Conservation (phyloP, 2,329 filamentous ascomycete genomes). For the Fusarium sp. region DNA sequence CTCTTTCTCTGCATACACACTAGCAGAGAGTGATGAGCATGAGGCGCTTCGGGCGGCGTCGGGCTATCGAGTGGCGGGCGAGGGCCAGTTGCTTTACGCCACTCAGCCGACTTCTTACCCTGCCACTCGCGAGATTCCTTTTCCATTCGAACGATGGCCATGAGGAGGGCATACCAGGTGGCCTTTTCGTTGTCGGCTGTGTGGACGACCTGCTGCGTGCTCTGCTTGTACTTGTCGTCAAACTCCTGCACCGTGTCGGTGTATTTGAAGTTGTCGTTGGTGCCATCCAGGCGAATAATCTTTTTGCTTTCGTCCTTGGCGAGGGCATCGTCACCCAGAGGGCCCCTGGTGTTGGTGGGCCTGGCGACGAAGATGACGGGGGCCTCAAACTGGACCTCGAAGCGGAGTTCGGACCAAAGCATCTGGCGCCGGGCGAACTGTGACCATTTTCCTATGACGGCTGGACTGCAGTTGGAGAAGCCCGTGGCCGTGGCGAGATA, state of each 20-base stretch:
- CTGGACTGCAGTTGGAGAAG: constrained; percentile 57
- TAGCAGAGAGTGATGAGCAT: constrained; percentile 31
- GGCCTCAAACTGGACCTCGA: constrained; percentile 59
- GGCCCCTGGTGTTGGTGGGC: constrained; percentile 54
- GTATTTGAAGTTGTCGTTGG: constrained; percentile 28
- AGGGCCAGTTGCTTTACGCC: constrained; percentile 29
- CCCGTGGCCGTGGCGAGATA: constrained; percentile 60
- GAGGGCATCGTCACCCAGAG: constrained; percentile 34
- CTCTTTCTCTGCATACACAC: constrained; percentile 45
- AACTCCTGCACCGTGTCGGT: constrained; percentile 38
- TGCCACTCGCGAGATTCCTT: constrained; percentile 44
- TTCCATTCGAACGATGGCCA: constrained; percentile 42
- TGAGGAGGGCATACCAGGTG: constrained; percentile 40
- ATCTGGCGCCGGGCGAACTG: constrained; percentile 53
- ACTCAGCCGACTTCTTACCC: constrained; percentile 29
- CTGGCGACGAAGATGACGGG: constrained; percentile 61
- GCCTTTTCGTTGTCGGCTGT: constrained; percentile 44
- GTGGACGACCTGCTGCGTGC: constrained; percentile 38
- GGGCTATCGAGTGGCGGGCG: constrained; percentile 6
- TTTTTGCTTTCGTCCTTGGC: constrained; percentile 32
- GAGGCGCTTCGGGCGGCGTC: neutral
- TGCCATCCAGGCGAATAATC: constrained; percentile 37
- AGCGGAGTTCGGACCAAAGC: constrained; percentile 56
- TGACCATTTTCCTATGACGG: constrained; percentile 59
- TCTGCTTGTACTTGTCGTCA: constrained; percentile 34